Base-by-base conservation (phyloP, 2,329 filamentous ascomycete species). In the Magnaporthiopsis poae region DNA sequence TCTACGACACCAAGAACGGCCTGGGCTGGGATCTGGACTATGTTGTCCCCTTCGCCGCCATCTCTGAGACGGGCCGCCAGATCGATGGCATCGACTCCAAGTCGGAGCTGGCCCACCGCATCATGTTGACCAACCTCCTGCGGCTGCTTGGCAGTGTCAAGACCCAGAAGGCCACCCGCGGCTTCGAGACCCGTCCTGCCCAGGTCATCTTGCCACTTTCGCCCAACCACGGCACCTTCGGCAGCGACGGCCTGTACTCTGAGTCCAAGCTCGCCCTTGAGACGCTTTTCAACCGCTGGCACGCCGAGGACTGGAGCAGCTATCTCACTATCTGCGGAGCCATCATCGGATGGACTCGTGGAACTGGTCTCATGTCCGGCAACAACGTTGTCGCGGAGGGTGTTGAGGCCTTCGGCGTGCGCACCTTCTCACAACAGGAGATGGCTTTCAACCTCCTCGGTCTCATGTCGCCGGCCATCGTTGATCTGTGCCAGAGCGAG, bases 391-490 rank as follows among this genome's bases (percentile, higher is more conserved):
- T 98, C 70, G 95, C 95, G 52, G 94, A 98, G 77, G 95, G 94
- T 68, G 92, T 99, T 67, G 95, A 99, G 82, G 91, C 91, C 73
- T 95, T 96, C 71, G 95, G 95, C 73, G 95, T 98, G 33, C 92
- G 95, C 73, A 99, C 95, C 4, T 99, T 99, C 84, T 98, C 94
- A 12, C 95, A 98, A 80, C 92, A 96, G 77, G 95, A 99, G 79
- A 99, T 99, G 95, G 95, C 95, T 21, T 99, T 99, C 84, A 99
- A 99, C 80, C 80, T 99, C 71, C 86, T 99, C 61, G 94, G 95
- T 71, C 86, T 99, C 65, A 96, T 99, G 95, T 90, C 93, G 1
- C 93, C 95, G 56, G 86, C 89, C 35, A 91, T 99, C 73, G 93
- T 96, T 71, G 92, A 99, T 75, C 86, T 99, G 61, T 99, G 95